Evolutionary conservation across 2,329 filamentous ascomycete species (phyloP), one percentile per base, ranked within the genome.

Genomic region (Diaporthe ampelina): DNA sequence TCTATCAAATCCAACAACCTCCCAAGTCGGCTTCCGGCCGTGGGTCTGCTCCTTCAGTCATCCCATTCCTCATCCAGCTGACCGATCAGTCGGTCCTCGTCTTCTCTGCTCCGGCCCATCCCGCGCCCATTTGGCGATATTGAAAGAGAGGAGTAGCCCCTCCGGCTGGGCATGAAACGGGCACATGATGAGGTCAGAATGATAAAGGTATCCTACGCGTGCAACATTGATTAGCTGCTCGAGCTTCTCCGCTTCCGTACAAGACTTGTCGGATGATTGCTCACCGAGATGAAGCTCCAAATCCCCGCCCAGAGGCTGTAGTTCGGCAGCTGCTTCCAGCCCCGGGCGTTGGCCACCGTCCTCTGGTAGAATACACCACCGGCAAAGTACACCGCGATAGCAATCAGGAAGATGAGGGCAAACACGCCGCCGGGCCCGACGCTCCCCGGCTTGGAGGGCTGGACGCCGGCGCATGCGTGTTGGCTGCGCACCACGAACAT

Each of bases 41-140:
- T 45, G 13, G n/a, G 32, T 13, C 21, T 17, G 13, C 17, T 21
- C 29, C 68, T 83, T 83, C 79, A 92, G 77, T 98, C 95, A 79
- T 98, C 95, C 96, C 96, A 98, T 82, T 98, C 95, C 83, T 98
- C 96, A 80, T 98, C 97, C 75, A 98, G 87, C 83, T 98, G 95
- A 82, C 98, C 96, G 82, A 99, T 98, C 79, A 98, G 85, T 76
- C 95, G 88, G 83, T 98, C 98, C 84, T 98, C 97, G 72, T 95
- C 95, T 74, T 98, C 96, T 73, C 88, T 82, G 79, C 86, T 86
- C 78, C 87, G 81, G 35, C 72, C 74, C 74, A 76, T 74, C 75
- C 85, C 83, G 73, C 86, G 83, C 52, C 87, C 85, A 77, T 82
- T 88, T 15, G 88, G 85, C 63, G 88, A 90, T 19, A 86, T 84